phyloP scores from a whole-genome alignment of 1,284 basidiomycete genomes.

The Ceratobasidium sp. region DNA sequence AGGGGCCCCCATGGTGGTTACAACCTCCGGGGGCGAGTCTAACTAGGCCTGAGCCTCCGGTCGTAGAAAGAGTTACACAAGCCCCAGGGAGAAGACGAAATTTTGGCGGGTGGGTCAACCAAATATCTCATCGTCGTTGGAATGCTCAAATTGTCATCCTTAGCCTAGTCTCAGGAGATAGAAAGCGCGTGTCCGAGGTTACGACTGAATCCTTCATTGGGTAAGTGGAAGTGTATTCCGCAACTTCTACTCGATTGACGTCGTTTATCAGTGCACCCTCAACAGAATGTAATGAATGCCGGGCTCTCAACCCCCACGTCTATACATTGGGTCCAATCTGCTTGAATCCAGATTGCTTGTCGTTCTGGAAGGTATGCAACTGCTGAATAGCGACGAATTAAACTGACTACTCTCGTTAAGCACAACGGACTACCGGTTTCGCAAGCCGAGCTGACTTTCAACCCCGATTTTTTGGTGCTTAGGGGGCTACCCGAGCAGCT shows the following conservation, averaged over 20 bases:
- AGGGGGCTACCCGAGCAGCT: conserved; percentile 25
- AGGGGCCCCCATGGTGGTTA: conserved; percentile 35
- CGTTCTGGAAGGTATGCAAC: conserved; percentile 13
- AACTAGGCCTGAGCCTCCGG: neutral
- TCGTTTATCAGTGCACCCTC: neutral
- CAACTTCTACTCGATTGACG: neutral
- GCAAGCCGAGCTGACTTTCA: conserved; percentile 2
- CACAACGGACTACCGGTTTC: neutral
- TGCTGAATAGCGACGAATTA: neutral
- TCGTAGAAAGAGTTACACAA: neutral
- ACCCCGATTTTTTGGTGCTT: conserved; percentile 12
- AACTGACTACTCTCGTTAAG: neutral
- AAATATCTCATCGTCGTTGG: neutral
- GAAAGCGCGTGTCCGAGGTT: neutral
- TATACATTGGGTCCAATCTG: conserved; percentile 14
- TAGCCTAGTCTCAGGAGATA: neutral
- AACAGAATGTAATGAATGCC: neutral
- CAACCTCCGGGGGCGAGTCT: neutral
- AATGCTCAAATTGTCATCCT: neutral
- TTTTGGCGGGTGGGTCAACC: conserved; percentile 5
- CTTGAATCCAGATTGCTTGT: conserved; percentile 31
- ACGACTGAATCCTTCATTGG: conserved; percentile 7
- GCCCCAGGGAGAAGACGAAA: neutral
- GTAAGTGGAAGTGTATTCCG: neutral
- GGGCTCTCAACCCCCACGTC: conserved; percentile 19